Conservation (phyloP, 1,139 yeast species). For the Blastobotrys illinoisensis region DNA sequence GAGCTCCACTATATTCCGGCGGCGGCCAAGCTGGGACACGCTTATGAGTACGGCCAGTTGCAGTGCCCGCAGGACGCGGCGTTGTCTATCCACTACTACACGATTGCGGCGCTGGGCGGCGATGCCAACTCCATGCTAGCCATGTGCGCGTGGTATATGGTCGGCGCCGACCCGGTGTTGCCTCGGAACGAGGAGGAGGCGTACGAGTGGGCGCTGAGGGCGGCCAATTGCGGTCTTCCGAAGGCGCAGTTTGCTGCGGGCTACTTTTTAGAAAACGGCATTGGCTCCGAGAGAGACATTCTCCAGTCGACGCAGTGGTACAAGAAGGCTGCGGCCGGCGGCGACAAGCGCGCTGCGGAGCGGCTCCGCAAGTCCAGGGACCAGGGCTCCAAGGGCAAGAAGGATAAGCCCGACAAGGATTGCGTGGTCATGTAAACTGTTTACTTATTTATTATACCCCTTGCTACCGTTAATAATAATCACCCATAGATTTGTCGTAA, state of each 20-base stretch:
- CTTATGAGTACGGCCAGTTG: conserved; percentile 76
- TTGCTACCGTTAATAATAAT: not conserved
- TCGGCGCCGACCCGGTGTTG: conserved; percentile 80
- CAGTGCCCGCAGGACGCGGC: conserved; percentile 78
- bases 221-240: conserved; percentile 67
- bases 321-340: conserved; percentile 63
- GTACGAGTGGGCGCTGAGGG: conserved; percentile 88
- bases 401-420: conserved; percentile 32
- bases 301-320: conserved; percentile 70
- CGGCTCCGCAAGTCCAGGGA: conserved; percentile 24
- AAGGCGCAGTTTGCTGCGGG: conserved; percentile 89
- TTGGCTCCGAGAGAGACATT: conserved; percentile 65
- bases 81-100: conserved; percentile 85
- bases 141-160: conserved; percentile 93
- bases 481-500: not conserved
- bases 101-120: conserved; percentile 84
- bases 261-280: conserved; percentile 78
- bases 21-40: conserved; percentile 71
- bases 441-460: not conserved
- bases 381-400: conserved; percentile 13
- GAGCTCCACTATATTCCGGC: conserved; percentile 81
- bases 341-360: conserved; percentile 59
- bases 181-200: conserved; percentile 81
- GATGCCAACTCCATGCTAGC: conserved; percentile 89
- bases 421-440: conserved; percentile 38